phyloP scores from a whole-genome alignment of 805 yeast genomes.

The Maudiozyma pseudohumilis region DNA sequence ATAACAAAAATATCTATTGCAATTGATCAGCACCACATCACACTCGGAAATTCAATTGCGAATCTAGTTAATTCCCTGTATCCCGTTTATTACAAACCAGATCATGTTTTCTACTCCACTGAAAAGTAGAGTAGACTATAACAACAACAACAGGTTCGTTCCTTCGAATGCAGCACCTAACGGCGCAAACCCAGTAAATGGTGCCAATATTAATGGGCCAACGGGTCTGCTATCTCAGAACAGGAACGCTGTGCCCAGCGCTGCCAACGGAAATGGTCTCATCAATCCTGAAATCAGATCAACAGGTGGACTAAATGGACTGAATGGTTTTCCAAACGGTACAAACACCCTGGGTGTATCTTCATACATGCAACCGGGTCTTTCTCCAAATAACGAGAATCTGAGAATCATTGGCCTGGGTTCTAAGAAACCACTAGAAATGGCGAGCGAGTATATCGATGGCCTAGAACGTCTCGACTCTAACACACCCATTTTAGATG shows the following conservation, averaged over 20 bases:
- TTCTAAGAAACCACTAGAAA: conserved; percentile 33
- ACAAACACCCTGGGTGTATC: not conserved
- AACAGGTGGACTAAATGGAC: not conserved
- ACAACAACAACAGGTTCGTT: conserved; percentile 13
- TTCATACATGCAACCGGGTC: conserved; percentile 1
- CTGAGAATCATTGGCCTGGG: conserved; percentile 26
- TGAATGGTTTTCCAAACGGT: not conserved
- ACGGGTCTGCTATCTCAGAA: no score
- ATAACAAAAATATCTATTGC: no score
- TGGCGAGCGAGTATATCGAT: conserved; percentile 57
- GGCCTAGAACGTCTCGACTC: conserved; percentile 49
- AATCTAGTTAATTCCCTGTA: no score
- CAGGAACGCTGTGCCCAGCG: no score
- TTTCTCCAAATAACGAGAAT: conserved; percentile 21
- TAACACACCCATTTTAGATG: conserved; percentile 47
- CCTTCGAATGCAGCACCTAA: conserved; percentile 12
- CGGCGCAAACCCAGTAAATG: not conserved
- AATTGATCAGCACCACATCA: no score
- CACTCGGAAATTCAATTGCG: no score
- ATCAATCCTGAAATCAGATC: not conserved
- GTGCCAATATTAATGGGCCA: not conserved
- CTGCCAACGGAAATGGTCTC: not conserved
- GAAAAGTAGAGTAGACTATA: conserved; percentile 25
- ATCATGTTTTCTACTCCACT: conserved; percentile 28
- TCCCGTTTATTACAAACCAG: no score